Base-by-base conservation (phyloP, 208 protist species). In the Trypanosoma avium region DNA sequence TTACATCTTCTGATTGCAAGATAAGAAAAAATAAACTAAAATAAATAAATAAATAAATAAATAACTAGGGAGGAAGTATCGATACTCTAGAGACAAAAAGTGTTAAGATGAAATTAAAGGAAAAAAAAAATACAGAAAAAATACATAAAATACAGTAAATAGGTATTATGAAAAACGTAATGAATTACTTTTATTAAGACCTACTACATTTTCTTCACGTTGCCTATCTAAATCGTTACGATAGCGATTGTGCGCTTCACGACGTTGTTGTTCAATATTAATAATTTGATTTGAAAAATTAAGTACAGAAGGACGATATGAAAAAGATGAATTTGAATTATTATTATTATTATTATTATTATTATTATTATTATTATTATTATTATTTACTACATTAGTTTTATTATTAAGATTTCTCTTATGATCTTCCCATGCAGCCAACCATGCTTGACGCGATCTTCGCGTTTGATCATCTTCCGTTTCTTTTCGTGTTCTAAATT, bases 11-110 rank as follows among this genome's bases (percentile, higher is more conserved):
- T 47, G 7, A 56, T 62, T 46, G 4, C 24, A 2, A 15, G 3
- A 42, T 64, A 63, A 8, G 24, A 64, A 48, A 69, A 43, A 68
- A 33, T 21, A 36, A 56, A 27, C 6, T 15, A 63, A 49, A 60
- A 68, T 21, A 38, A 35, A 67, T 30, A 66, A n/a, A 58, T 40
- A 67, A 29, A 38, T 17, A 68, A 52, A 36, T n/a, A n/a, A n/a
- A n/a, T n/a, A n/a, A n/a, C n/a, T n/a, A n/a, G n/a, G n/a, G n/a
- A n/a, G n/a, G n/a, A n/a, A n/a, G n/a, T n/a, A n/a, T n/a, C n/a
- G n/a, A n/a, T n/a, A n/a, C n/a, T n/a, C n/a, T n/a, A n/a, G n/a
- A n/a, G n/a, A 38, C 33, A 38, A 38, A 38, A 10, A 38, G 10
- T 13, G 10, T 13, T 38, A 38, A 38, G 10, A 38, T 38, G 10